These are phyloP conservation scores for Vicia faba DNA, from an alignment of 306 rosid genomes.

Conservation along the genomic window DNA sequence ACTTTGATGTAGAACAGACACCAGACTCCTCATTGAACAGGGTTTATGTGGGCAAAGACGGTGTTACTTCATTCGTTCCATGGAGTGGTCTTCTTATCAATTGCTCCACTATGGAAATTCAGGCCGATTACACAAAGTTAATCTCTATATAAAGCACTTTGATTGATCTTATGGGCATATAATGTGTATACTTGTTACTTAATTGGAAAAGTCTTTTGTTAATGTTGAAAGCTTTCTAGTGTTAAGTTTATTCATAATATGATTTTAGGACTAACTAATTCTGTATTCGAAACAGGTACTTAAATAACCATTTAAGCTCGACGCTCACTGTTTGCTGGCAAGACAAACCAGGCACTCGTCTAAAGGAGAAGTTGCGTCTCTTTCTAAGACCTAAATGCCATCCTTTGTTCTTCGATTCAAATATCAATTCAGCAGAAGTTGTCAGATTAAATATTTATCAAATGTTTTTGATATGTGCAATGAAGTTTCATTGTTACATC, in stretches of 20 bases:
- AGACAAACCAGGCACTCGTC: conserved; percentile 56
- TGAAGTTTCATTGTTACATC: conserved; percentile 83
- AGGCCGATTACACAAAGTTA: conserved; percentile 86
- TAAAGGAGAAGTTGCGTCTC: conserved; percentile 59
- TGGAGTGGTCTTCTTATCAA: conserved; percentile 95
- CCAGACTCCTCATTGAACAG: conserved; percentile 47
- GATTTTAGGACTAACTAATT: conserved; percentile 35
- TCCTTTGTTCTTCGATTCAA: conserved; percentile 81
- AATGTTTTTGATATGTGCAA: conserved; percentile 69
- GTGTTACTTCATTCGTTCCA: conserved; percentile 59
- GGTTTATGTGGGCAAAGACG: conserved; percentile 54
- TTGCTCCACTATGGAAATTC: conserved; percentile 74
- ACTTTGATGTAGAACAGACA: conserved; percentile 58
- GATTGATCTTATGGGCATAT: conserved; percentile 35
- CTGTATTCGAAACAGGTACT: conserved; percentile 61
- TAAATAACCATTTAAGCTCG: conserved; percentile 66
- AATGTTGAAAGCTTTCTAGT: conserved; percentile 13
- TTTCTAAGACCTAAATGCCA: conserved; percentile 85
- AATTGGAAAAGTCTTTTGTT: neutral
- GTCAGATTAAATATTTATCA: conserved; percentile 82
- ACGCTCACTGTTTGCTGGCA: conserved; percentile 77
- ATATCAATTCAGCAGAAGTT: conserved; percentile 79
- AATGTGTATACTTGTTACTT: conserved; percentile 32
- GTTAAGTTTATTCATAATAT: neutral
- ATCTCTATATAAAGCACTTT: conserved; percentile 25